phyloP scores from a whole-genome alignment of 306 rosid genomes.

The Mimosa pudica region DNA sequence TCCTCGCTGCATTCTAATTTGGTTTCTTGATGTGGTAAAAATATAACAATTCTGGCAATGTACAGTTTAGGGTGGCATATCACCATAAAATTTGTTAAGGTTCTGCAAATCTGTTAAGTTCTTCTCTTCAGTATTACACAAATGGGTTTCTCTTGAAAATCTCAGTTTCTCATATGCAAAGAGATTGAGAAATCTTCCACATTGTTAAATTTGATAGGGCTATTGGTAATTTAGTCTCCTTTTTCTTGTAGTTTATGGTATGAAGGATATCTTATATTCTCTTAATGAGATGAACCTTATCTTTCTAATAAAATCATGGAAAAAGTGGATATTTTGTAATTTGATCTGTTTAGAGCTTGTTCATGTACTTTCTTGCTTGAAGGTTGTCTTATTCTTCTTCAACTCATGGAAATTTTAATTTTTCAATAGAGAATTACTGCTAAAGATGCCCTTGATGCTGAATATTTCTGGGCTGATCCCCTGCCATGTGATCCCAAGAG shows the following conservation, averaged over 20 bases:
- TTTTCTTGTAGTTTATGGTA: background rate
- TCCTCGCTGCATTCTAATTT: background rate
- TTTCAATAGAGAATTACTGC: constrained; percentile 61
- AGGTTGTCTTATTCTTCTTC: background rate
- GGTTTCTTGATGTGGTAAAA: background rate
- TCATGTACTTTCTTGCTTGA: background rate
- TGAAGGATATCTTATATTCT: background rate
- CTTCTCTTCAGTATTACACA: background rate
- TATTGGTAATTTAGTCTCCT: background rate
- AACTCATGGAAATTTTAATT: background rate
- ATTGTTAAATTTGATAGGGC: background rate
- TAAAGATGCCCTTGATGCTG: constrained; percentile 71
- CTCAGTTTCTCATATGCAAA: background rate
- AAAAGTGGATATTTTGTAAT: background rate
- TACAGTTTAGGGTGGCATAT: background rate
- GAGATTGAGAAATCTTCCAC: background rate
- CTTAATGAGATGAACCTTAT: background rate
- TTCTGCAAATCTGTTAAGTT: background rate
- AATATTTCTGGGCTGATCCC: constrained; percentile 78
- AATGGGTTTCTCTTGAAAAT: background rate
- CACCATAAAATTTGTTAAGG: too few relatives aligned
- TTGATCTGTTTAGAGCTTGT: background rate
- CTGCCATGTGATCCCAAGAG: constrained; percentile 74
- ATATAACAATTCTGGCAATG: background rate
- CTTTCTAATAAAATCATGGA: background rate